These are phyloP conservation scores for Hymenoscyphus fraxineus DNA, from an alignment of 2,329 filamentous ascomycete species.

Conservation along the genomic window DNA sequence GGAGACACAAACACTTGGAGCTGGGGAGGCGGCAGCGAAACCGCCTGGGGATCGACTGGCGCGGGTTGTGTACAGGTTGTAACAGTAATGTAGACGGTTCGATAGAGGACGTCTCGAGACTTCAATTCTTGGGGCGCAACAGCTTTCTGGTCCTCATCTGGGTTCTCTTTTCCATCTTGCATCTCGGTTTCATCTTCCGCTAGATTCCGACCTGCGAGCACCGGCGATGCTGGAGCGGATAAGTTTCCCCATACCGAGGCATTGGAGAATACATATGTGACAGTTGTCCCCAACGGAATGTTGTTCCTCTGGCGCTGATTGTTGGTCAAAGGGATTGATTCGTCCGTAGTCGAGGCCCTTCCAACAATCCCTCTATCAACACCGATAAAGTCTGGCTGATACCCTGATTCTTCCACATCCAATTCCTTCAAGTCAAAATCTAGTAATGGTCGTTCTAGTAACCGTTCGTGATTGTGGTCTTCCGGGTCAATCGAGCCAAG, in stretches of 20 bases:
- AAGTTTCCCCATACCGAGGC: conserved; percentile 47
- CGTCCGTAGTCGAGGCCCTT: conserved; percentile 48
- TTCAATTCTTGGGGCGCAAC: conserved; percentile 14
- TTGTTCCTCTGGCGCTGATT: conserved; percentile 61
- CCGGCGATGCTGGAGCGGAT: conserved; percentile 29
- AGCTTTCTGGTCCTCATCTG: conserved; percentile 11
- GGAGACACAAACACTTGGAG: conserved; percentile 75
- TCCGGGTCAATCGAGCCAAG: conserved; percentile 41
- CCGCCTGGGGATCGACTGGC: conserved; percentile 20
- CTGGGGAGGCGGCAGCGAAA: conserved; percentile 56
- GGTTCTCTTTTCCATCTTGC: conserved; percentile 16
- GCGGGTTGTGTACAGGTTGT: conserved; percentile 79
- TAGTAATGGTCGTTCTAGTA: conserved; percentile 36
- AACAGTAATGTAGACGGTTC: conserved; percentile 69
- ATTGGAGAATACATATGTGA: conserved; percentile 62
- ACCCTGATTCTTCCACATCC: conserved; percentile 38
- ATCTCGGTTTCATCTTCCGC: conserved; percentile 15
- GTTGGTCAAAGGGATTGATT: conserved; percentile 52
- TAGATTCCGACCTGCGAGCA: conserved; percentile 12
- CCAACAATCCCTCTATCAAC: conserved; percentile 63
- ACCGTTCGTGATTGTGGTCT: conserved; percentile 46
- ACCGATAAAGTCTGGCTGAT: conserved; percentile 58
- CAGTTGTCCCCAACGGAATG: conserved; percentile 57
- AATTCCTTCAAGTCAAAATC: conserved; percentile 30
- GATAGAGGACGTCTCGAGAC: conserved; percentile 20